These are phyloP conservation scores for Alternaria conjuncta DNA, from an alignment of 2,329 filamentous ascomycete genomes.

Conservation along the genomic window DNA sequence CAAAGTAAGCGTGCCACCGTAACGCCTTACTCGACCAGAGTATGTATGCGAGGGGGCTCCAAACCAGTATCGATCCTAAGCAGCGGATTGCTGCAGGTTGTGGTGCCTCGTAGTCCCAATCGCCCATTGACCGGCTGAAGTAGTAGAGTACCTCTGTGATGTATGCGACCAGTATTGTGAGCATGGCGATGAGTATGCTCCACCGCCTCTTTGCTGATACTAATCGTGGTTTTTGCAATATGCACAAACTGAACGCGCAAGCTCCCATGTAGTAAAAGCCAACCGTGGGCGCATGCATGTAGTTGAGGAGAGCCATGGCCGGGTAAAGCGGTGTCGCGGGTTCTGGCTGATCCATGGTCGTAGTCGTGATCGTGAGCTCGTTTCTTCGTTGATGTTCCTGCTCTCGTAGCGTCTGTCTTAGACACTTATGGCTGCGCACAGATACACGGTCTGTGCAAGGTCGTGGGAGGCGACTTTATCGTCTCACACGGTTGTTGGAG, in stretches of 20 bases:
- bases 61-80: slow-evolving; percentile 44
- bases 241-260: slow-evolving; percentile 33
- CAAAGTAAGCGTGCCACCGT: slow-evolving; percentile 45
- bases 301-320: slow-evolving; percentile 39
- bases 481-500: background rate
- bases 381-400: background rate
- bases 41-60: slow-evolving; percentile 33
- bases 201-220: slow-evolving; percentile 33
- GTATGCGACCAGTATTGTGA: slow-evolving; percentile 30
- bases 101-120: slow-evolving; percentile 38
- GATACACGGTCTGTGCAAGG: background rate
- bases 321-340: slow-evolving; percentile 19
- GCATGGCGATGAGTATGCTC: slow-evolving; percentile 21
- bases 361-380: background rate
- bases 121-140: slow-evolving; percentile 36
- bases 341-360: slow-evolving; percentile 16
- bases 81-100: slow-evolving; percentile 43
- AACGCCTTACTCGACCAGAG: slow-evolving; percentile 31
- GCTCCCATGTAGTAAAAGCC: slow-evolving; percentile 41
- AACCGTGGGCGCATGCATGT: slow-evolving; percentile 42
- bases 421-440: background rate
- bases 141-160: slow-evolving; percentile 44
- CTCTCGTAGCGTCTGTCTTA: background rate
- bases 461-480: slow-evolving; percentile 1
- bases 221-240: slow-evolving; percentile 39